Conservation (phyloP, 176 grass and related monocot species). For the Eleusine coracana region DNA sequence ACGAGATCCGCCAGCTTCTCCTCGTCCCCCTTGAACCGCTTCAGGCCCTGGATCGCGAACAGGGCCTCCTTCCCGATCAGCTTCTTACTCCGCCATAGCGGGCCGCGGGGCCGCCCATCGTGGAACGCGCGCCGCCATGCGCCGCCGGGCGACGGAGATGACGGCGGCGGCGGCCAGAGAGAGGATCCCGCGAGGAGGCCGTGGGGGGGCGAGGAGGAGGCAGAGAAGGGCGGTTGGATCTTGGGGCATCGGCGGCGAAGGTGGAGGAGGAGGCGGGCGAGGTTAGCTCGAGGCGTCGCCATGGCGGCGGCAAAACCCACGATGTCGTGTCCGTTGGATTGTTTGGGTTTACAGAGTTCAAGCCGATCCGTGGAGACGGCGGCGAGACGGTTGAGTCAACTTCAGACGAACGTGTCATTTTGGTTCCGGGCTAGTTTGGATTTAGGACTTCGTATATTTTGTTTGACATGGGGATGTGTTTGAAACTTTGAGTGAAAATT, state of each 20-base stretch:
- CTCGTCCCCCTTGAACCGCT: constrained; percentile 89
- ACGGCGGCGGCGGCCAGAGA: background rate
- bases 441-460: no score
- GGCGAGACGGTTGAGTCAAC: no score
- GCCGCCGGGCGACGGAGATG: background rate
- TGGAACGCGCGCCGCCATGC: constrained; percentile 54
- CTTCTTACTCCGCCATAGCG: constrained; percentile 96
- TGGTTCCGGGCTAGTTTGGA: no score
- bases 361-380: background rate
- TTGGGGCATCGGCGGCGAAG: constrained; percentile 1
- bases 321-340: background rate
- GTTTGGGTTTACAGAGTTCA: constrained; percentile 12
- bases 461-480: no score
- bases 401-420: no score
- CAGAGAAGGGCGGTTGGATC: background rate
- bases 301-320: constrained; percentile 52
- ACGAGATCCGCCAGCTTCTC: constrained; percentile 71
- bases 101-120: constrained; percentile 87
- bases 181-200: background rate
- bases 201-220: background rate
- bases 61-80: constrained; percentile 92
- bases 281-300: constrained; percentile 39
- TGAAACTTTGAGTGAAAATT: no score
- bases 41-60: constrained; percentile 81
- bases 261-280: constrained; percentile 30